Base-by-base conservation (phyloP, 1,139 yeast genomes). In the Yamadazyma sp. region DNA sequence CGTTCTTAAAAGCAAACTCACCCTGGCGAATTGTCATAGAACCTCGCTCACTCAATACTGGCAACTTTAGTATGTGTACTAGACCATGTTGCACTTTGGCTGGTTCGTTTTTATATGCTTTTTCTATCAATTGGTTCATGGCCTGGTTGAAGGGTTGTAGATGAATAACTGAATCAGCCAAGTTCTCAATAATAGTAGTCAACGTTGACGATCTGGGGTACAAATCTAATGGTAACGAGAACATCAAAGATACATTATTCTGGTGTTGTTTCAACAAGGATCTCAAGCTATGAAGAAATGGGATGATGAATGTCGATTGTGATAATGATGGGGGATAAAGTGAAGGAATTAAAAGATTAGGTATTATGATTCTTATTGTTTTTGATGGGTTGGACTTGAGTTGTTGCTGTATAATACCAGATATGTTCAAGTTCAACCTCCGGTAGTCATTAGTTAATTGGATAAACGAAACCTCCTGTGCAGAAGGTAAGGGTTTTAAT, bases 1-100 rank as follows among this genome's bases (percentile, higher is more conserved):
- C 92, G 45, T 88, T 88, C 54, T 84, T 82, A 63, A 90, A 92
- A 3, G 96, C 90, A 59, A 77, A 83, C 61, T 90, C 97, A 38
- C 87, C 84, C 41, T 71, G 70, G 40, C 81, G 78, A 1, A 80
- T 75, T 50, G 79, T 78, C 96, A 89, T 90, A 50, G 79, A 70
- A 0, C 98, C 97, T 31, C 79, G 61, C 32, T 84, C 92, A 34
- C 89, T 80, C 31, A 87, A 62, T 2, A 77, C 69, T 0, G 96
- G 95, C 10, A 89, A 56, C 51, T 86, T 86, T 39, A 76, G 61
- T 2, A 92, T 69, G 54, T 92, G 87, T 21, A 90, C 77, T 41
- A 89, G 73, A 0, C 97, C 98, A 53, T 92, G 97, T 51, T 82
- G 88, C 23, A 85, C 75, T 55, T 82, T 83, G n/a, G 78, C 66